Base-by-base conservation (phyloP, 352 stramenopile genomes). In the Phytophthora hybrid region DNA sequence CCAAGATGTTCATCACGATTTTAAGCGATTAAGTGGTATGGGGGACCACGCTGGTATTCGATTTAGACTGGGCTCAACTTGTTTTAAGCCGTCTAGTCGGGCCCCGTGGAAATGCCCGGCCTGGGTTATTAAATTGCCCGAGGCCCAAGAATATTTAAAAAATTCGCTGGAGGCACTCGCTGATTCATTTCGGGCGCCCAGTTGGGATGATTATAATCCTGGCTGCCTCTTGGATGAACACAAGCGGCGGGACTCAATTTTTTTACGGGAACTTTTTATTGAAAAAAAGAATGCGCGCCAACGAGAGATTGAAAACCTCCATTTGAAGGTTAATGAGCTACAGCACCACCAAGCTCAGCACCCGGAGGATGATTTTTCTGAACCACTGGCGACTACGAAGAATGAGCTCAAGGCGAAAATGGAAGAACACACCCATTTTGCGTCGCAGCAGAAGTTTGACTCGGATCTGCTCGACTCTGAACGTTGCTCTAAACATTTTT, bases 241-340 rank as follows among this genome's bases (percentile, higher is more conserved):
- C 23, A 59, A 59, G 53, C 53, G 53, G 29, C 21, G 26, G 7
- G 53, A 59, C 29, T 44, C 26, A 4, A 41, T 59, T 18, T 59
- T 46, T 46, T 18, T 59, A 16, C 41, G 41, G 8, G 41, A 49
- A 16, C 16, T 49, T 49, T 49, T 49, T 9, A 0, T 21, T 5
- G 11, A 21, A 19, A 49, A 49, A 49, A 49, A 18, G 41, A 49
- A 49, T 21, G 13, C 16, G 41, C 41, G 41, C 14, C 41, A 49
- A 19, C 41, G 41, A 6, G 16, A 49, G 19, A 18, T 49, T 49
- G 41, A 49, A 21, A 49, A 49, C 16, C 41, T 49, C 14, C 41
- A 49, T 49, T n/a, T n/a, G n/a, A n/a, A n/a, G n/a, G n/a, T n/a
- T n/a, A n/a, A n/a, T n/a, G n/a, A n/a, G n/a, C n/a, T n/a, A n/a